Conservation (phyloP, 2,329 filamentous ascomycete species). For the Fusarium poae region DNA sequence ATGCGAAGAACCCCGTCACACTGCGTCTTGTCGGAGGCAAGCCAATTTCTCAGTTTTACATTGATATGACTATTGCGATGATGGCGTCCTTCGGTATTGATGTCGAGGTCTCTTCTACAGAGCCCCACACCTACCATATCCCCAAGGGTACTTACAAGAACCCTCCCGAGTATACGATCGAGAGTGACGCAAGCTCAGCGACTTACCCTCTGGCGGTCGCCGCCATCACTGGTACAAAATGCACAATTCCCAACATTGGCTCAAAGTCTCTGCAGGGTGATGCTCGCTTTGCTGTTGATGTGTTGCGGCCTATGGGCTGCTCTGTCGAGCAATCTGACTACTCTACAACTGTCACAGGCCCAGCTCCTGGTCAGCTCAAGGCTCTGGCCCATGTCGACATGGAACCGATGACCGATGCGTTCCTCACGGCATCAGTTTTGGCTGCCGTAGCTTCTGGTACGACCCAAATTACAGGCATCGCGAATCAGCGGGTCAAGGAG, state of each 20-base stretch:
- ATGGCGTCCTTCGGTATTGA: conserved; percentile 91
- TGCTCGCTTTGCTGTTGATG: conserved; percentile 91
- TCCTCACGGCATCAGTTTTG: conserved; percentile 92
- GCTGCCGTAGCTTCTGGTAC: conserved; percentile 87
- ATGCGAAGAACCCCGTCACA: conserved; percentile 93
- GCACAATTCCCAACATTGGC: conserved; percentile 96
- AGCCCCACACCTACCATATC: conserved; percentile 93
- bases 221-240: conserved; percentile 94
- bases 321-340: conserved; percentile 84
- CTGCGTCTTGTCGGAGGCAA: conserved; percentile 93
- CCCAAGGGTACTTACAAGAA: conserved; percentile 87
- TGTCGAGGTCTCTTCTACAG: conserved; percentile 80
- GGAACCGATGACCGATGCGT: conserved; percentile 99
- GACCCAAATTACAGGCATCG: conserved; percentile 92
- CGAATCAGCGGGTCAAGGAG: conserved; percentile 97
- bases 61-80: conserved; percentile 99
- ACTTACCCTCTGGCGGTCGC: conserved; percentile 96
- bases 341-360: conserved; percentile 94
- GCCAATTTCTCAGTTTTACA: conserved; percentile 96
- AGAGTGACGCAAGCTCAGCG: conserved; percentile 97
- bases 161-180: conserved; percentile 87
- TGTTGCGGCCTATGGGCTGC: conserved; percentile 94
- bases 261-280: conserved; percentile 93
- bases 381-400: conserved; percentile 90
- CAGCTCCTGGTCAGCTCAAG: conserved; percentile 77